These are phyloP conservation scores for Crassisporium funariophilum DNA, from an alignment of 768 basidiomycete species.

Conservation along the genomic window DNA sequence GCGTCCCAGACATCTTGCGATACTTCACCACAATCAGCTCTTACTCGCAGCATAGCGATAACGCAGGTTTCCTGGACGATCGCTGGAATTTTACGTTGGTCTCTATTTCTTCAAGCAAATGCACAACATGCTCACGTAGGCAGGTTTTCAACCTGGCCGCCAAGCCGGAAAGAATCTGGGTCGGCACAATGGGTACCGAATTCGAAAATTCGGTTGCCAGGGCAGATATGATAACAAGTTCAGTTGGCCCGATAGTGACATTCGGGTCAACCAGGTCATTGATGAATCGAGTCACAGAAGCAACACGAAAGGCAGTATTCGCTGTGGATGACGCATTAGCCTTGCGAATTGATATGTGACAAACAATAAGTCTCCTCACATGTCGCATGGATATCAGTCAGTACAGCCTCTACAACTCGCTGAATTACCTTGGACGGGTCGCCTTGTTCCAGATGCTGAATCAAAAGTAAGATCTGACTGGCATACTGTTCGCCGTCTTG, in stretches of 20 bases:
- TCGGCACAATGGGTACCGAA: conserved; percentile 39
- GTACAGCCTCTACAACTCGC: conserved; percentile 54
- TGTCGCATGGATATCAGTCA: conserved; percentile 46
- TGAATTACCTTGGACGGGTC: conserved; percentile 51
- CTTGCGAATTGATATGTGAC: conserved; percentile 4
- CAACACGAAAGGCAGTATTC: conserved; percentile 12
- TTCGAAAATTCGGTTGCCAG: conserved; percentile 62
- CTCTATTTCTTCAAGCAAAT: neutral
- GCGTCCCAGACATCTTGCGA: conserved; percentile 44
- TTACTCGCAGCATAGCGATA: conserved; percentile 69
- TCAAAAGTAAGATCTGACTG: conserved; percentile 45
- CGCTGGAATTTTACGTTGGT: conserved; percentile 40
- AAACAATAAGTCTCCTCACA: conserved; percentile 37
- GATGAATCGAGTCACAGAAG: conserved; percentile 44
- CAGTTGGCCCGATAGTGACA: conserved; percentile 49
- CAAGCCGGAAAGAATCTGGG: conserved; percentile 45
- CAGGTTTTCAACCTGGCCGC: conserved; percentile 25
- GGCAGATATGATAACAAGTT: conserved; percentile 69
- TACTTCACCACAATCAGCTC: conserved; percentile 55
- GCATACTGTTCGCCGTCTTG: conserved; percentile 65
- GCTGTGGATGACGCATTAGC: conserved; percentile 7
- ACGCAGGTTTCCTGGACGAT: conserved; percentile 75
- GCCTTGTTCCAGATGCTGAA: conserved; percentile 37
- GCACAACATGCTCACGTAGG: conserved; percentile 13
- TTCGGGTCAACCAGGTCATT: conserved; percentile 40